These are phyloP conservation scores for Gillenia trifoliata DNA, from an alignment of 306 rosid species.

Conservation along the genomic window DNA sequence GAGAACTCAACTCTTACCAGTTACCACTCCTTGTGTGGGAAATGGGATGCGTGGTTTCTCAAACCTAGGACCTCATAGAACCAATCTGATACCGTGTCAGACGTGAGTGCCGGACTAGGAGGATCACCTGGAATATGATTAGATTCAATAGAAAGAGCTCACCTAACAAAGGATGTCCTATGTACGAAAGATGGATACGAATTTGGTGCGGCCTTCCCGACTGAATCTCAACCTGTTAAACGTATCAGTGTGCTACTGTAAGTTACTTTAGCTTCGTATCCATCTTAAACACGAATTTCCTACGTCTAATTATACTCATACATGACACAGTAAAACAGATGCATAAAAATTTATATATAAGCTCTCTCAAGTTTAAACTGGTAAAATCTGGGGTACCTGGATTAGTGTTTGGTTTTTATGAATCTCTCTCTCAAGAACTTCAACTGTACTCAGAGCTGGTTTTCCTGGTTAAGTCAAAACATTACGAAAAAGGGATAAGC, in stretches of 20 bases:
- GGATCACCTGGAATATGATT: background rate
- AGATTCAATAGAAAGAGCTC: constrained; percentile 1
- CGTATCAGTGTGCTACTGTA: constrained; percentile 11
- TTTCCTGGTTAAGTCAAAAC: constrained; percentile 54
- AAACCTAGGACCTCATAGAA: background rate
- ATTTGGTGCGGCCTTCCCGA: constrained; percentile 97
- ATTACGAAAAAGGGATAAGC: background rate
- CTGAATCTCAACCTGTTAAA: constrained; percentile 76
- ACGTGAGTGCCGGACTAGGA: too few relatives aligned
- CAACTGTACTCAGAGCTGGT: constrained; percentile 72
- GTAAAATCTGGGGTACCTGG: constrained; percentile 45
- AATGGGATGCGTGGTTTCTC: background rate
- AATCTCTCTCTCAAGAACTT: constrained; percentile 56
- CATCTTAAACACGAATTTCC: too few relatives aligned
- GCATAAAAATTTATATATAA: too few relatives aligned
- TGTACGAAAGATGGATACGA: constrained; percentile 88
- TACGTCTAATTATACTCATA: too few relatives aligned
- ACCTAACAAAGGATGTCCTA: constrained; percentile 87
- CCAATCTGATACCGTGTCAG: background rate
- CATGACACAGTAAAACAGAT: too few relatives aligned
- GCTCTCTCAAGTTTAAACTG: background rate
- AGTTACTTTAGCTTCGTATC: background rate
- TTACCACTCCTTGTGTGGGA: too few relatives aligned
- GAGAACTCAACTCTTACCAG: too few relatives aligned
- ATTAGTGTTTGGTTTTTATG: constrained; percentile 65